Base-by-base conservation (phyloP, 1,284 basidiomycete species). In the Dichomitus squalens region DNA sequence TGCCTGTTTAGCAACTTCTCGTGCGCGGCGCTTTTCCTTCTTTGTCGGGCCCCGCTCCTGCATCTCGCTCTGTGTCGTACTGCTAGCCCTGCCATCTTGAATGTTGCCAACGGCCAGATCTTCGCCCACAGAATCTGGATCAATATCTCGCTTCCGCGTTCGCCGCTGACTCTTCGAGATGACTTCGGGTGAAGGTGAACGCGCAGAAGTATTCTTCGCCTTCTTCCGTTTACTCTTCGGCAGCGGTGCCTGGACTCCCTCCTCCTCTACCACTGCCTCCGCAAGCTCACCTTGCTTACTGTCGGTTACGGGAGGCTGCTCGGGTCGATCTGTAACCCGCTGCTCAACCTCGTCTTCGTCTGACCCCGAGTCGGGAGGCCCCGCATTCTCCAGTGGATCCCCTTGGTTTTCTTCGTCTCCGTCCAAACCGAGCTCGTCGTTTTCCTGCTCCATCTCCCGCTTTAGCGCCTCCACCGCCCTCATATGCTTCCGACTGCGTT, bases 401-500 rank as follows among this genome's bases (percentile, higher is more conserved):
- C 67, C 57, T 7, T 61, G 52, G 12, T 53, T 59, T 68, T 57
- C 69, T 25, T 12, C 53, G 12, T 69, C 64, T 27, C 58, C 69
- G 18, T 65, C 64, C 12, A 72, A 52, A 7, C 64, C 84, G 9
- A 95, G 72, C 58, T 84, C 84, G 64, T 87, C 84, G 58, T 93
- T 83, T 66, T 98, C 94, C 55, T 79, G 77, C 64, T 83, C 70
- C 87, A 97, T 96, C 70, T 92, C 81, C 56, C 76, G 75, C 70
- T 84, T 84, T 53, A 96, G 71, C 64, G 76, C 78, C 69, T 92
- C 92, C 16, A 96, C 86, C 59, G 93, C 92, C 73, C 92, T 94
- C 71, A 93, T 75, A 72, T 99, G 97, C 73, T 96, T 98, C 74
- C 92, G 93, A 74, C 95, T 98, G 64, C 95, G 81, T 73, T 99